A percentile compares a stretch with the other conserved stretches of the same genome.
Evolutionary conservation across 805 yeast genomes (phyloP).

Genomic region (Kockiozyma suomiensis): DNA sequence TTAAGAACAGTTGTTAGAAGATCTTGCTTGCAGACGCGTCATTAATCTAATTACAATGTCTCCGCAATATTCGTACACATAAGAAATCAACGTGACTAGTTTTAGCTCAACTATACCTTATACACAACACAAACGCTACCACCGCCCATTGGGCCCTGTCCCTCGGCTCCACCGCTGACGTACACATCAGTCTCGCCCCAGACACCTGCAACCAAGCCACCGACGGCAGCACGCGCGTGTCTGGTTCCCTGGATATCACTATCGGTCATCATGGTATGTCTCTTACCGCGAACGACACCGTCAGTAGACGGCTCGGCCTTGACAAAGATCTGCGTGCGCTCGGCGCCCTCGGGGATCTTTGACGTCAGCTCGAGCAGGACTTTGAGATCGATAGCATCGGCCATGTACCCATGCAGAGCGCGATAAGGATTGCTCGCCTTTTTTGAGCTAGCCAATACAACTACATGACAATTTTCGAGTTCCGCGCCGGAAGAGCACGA

Average conservation of each 20-base stretch:
- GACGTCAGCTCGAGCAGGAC: constrained; percentile 21
- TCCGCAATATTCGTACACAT: background rate
- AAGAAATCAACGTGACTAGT: background rate
- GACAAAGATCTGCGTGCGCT: constrained; percentile 31
- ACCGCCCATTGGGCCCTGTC: constrained; percentile 35
- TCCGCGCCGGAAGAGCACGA: constrained; percentile 35
- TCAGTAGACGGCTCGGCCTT: constrained; percentile 34
- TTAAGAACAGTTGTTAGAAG: no score
- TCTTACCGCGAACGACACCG: constrained; percentile 30
- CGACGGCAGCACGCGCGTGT: constrained; percentile 35
- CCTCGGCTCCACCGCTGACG: constrained; percentile 33
- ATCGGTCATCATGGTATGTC: constrained; percentile 35
- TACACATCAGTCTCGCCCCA: constrained; percentile 34
- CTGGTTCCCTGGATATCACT: constrained; percentile 34
- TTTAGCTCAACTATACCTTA: constrained; percentile 15
- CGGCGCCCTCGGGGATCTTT: constrained; percentile 27
- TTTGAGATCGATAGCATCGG: constrained; percentile 32
- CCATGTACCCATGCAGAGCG: constrained; percentile 33
- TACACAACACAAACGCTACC: constrained; percentile 34
- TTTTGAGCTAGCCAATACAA: constrained; percentile 27
- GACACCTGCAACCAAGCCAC: constrained; percentile 32
- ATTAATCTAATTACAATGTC: background rate
- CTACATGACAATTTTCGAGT: constrained; percentile 32
- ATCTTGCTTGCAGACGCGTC: background rate
- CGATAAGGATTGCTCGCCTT: constrained; percentile 33